phyloP scores from a whole-genome alignment of 2,329 filamentous ascomycete genomes.

The Bipolaris cookei region DNA sequence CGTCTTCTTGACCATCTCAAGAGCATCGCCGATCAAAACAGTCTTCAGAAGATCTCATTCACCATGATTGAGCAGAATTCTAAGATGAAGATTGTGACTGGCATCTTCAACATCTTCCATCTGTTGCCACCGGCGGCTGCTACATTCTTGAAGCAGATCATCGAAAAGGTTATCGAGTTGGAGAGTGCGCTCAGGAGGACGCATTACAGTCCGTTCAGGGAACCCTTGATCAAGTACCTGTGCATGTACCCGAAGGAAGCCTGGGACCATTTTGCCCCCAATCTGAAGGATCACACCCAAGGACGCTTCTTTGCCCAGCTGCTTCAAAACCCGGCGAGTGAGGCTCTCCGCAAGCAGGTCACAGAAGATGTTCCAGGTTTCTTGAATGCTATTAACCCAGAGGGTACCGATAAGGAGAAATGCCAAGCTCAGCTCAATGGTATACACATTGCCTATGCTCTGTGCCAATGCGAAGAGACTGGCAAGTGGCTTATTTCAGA shows the following conservation, averaged over 20 bases:
- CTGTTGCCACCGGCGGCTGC: conserved; percentile 90
- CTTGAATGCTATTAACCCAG: conserved; percentile 69
- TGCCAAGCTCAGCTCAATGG: conserved; percentile 85
- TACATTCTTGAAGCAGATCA: conserved; percentile 86
- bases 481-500: conserved; percentile 70
- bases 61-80: conserved; percentile 90
- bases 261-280: conserved; percentile 78
- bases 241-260: conserved; percentile 91
- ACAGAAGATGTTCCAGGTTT: conserved; percentile 75
- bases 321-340: conserved; percentile 75
- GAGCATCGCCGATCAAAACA: conserved; percentile 79
- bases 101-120: conserved; percentile 96
- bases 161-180: conserved; percentile 87
- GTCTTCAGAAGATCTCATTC: conserved; percentile 90
- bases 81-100: conserved; percentile 92
- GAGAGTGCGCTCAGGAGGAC: conserved; percentile 86
- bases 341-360: conserved; percentile 74
- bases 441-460: conserved; percentile 81
- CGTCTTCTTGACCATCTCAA: conserved; percentile 94
- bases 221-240: conserved; percentile 88
- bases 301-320: conserved; percentile 92
- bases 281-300: conserved; percentile 82
- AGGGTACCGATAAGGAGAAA: conserved; percentile 67
- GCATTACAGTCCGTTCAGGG: conserved; percentile 87
- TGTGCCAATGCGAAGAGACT: conserved; percentile 70